Percentiles rank a stretch among this genome's conserved stretches.
Conservation (phyloP, 208 protist genomes). For the Leishmania arabica region DNA sequence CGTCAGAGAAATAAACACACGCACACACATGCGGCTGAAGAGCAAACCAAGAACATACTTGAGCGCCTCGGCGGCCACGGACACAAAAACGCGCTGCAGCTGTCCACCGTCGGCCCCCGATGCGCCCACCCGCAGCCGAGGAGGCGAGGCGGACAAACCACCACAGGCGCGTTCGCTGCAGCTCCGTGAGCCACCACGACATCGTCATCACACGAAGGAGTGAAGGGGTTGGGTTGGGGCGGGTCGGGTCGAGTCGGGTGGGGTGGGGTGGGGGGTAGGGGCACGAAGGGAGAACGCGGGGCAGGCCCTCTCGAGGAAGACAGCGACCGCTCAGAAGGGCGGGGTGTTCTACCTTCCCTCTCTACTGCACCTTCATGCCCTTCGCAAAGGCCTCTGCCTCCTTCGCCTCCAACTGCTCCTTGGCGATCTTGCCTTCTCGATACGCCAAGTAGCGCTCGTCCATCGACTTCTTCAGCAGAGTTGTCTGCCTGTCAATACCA, state of each 20-base stretch:
- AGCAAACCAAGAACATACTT: too few relatives aligned
- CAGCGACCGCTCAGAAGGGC: background rate
- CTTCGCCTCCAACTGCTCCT: conserved; percentile 28
- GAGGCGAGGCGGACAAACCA: background rate
- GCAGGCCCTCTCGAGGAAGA: background rate
- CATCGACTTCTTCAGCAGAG: conserved; percentile 46
- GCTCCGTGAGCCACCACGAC: background rate
- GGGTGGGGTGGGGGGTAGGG: too few relatives aligned
- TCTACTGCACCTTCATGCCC: conserved; percentile 9
- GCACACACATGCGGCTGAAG: background rate
- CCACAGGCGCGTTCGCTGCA: background rate
- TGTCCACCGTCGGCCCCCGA: background rate
- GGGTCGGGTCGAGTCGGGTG: background rate
- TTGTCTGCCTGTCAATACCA: conserved; percentile 32
- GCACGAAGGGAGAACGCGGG: background rate
- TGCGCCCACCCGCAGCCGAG: background rate
- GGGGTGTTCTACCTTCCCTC: background rate
- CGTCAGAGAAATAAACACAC: background rate
- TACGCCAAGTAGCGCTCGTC: conserved; percentile 34
- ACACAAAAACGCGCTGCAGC: background rate
- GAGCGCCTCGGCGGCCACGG: background rate
- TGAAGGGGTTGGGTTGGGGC: background rate
- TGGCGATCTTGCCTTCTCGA: conserved; percentile 38
- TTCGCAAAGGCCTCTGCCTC: conserved; percentile 22
- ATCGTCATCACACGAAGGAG: background rate